Evolutionary conservation across 768 basidiomycete genomes (phyloP), one percentile per base, ranked within the genome.

Genomic region (Serendipita sp.): DNA sequence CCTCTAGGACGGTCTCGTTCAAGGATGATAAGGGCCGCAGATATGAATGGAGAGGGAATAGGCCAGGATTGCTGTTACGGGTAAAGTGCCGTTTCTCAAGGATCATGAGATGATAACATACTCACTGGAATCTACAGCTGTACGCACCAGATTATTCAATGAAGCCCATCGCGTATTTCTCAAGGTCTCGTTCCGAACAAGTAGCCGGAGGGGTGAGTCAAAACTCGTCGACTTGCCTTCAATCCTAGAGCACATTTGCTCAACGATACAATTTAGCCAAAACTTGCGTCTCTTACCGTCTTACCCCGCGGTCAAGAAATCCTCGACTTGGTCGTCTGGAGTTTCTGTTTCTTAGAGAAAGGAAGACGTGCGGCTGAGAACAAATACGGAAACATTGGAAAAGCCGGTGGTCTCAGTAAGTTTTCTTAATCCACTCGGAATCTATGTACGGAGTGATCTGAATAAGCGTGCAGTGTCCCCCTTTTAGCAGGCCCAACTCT

Each of bases 21-120:
- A 64, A 71, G 42, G 76, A 75, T 63, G 65, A 70, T 17, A 58
- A 60, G 4, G 73, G 72, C 2, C 69, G 73, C 43, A 70, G 70
- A 31, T 75, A 73, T 63, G 77, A 74, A 62, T 78, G 77, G 77
- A 76, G 75, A 60, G 75, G 75, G 5, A 72, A 72, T 63, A 70
- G 67, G 13, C 68, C 73, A 11, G 76, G 76, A 9, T 61, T 71
- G 28, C 44, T 69, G 9, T 68, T 77, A n/a, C 71, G 74, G 30
- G 33, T 56, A 43, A 22, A 33, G 22, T 17, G 16, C 3, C 42
- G 4, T 13, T 11, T 3, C 31, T 38, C 34, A 38, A 38, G 14
- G 34, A 53, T 20, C n/a, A 42, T 17, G n/a, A 22, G 42, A 16
- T 31, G 17, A 17, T 9, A 33, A 7, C 7, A 5, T 38, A 38